Evolutionary conservation across 2,329 filamentous ascomycete species (phyloP), one percentile per base, ranked within the genome.

Genomic region (Botrytis deweyae): DNA sequence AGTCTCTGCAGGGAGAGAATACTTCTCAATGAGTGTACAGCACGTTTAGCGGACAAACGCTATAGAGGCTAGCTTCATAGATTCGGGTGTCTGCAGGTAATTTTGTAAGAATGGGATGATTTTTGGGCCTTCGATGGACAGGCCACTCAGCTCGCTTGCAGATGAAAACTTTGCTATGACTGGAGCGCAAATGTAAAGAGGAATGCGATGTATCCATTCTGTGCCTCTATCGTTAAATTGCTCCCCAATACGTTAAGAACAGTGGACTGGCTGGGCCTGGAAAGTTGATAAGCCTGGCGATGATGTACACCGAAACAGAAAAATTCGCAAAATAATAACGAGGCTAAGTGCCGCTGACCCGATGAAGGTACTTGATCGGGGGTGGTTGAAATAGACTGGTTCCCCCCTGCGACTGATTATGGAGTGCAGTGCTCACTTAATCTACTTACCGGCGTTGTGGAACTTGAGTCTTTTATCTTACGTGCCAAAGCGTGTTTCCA

Each of bases 381-480:
- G 69, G 40, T 18, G 46, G 46, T 25, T 58, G 61, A 44, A 65
- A 46, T 46, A 46, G 25, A 49, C 38, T 68, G 63, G 29, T 25
- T 40, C n/a, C 36, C 49, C 58, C 62, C 52, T 72, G 71, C n/a
- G 58, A 68, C 38, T 42, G 33, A 36, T 68, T 44, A 72, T 14
- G 49, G 49, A 55, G 25, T n/a, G 49, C 63, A 59, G 70, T 58
- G 18, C 66, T 68, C 38, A 72, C 36, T 63, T 58, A n/a, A 20
- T n/a, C 44, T 52, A 72, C 70, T 72, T 72, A 64, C 59, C 36
- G 69, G 69, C 36, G n/a, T 52, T 64, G 69, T 52, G 69, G 69
- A 71, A 63, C 42, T 71, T 12, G 16, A 52, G 64, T 67, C 33
- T 40, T 36, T 36, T 36, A 14, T 67, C 64, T 52, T 38, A 67